These are phyloP conservation scores for Tolypocladium tundrense DNA, from an alignment of 2,329 filamentous ascomycete species.

Conservation along the genomic window DNA sequence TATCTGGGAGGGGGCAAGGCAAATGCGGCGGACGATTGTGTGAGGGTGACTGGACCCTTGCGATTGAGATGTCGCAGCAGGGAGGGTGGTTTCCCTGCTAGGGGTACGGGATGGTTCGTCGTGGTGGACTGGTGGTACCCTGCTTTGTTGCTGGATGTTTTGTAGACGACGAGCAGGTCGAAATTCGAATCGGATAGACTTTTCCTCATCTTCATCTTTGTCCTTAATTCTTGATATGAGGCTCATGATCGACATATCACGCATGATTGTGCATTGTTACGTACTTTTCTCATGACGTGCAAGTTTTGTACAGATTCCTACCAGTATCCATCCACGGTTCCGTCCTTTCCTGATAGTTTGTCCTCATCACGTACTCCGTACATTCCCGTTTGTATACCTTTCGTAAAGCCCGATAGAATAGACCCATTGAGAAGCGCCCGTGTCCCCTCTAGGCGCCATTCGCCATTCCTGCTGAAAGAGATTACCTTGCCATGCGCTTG, in stretches of 20 bases:
- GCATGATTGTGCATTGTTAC: background rate
- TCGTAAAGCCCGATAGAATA: background rate
- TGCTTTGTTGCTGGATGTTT: background rate
- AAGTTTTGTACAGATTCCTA: background rate
- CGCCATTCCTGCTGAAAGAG: background rate
- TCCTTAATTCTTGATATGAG: background rate
- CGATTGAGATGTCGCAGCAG: background rate
- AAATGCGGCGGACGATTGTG: background rate
- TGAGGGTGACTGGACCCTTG: background rate
- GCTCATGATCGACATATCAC: background rate
- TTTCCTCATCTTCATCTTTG: slow-evolving; percentile 1
- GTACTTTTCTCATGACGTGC: background rate
- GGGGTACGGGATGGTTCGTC: background rate
- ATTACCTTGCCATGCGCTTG: background rate
- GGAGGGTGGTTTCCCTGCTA: background rate
- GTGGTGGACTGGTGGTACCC: background rate
- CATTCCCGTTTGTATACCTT: background rate
- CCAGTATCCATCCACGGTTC: background rate
- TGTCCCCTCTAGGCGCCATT: background rate
- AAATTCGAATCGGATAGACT: slow-evolving; percentile 16
- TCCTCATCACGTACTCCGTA: background rate
- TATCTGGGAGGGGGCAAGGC: background rate
- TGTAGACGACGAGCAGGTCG: slow-evolving; percentile 14
- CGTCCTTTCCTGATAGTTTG: background rate
- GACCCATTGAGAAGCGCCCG: too few relatives aligned